Percentiles rank a stretch among this genome's conserved stretches.
Conservation (phyloP, 2,329 filamentous ascomycete genomes). For the Blastomyces gilchristii region DNA sequence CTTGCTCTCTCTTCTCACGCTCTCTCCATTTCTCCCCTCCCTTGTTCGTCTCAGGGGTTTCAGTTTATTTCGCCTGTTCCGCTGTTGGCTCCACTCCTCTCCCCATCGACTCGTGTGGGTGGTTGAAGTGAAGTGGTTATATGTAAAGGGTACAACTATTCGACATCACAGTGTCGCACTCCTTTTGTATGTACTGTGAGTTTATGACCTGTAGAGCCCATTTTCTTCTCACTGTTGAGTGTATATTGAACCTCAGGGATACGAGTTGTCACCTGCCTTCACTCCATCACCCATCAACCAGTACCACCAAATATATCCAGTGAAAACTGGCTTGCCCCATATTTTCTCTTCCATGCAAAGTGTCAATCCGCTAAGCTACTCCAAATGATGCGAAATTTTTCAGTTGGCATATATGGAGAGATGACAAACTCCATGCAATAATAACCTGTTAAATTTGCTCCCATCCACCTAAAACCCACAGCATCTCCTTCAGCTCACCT, state of each 20-base stretch:
- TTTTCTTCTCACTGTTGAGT: background rate
- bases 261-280: background rate
- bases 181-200: conserved; percentile 4
- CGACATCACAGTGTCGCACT: conserved; percentile 2
- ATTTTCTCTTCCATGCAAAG: background rate
- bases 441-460: background rate
- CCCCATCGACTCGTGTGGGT: background rate
- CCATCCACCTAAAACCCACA: background rate
- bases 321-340: background rate
- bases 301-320: background rate
- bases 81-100: background rate
- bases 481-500: background rate
- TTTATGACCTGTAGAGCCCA: conserved; percentile 2
- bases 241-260: background rate
- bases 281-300: background rate
- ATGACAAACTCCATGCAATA: background rate
- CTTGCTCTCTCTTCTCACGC: background rate
- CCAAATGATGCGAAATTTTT: background rate
- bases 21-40: background rate
- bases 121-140: background rate
- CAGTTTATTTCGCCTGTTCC: background rate
- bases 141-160: background rate
- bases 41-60: background rate
- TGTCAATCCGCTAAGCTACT: background rate
- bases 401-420: background rate